These are phyloP conservation scores for Pseudocercospora fuligena DNA, from an alignment of 2,329 filamentous ascomycete genomes.

Conservation along the genomic window DNA sequence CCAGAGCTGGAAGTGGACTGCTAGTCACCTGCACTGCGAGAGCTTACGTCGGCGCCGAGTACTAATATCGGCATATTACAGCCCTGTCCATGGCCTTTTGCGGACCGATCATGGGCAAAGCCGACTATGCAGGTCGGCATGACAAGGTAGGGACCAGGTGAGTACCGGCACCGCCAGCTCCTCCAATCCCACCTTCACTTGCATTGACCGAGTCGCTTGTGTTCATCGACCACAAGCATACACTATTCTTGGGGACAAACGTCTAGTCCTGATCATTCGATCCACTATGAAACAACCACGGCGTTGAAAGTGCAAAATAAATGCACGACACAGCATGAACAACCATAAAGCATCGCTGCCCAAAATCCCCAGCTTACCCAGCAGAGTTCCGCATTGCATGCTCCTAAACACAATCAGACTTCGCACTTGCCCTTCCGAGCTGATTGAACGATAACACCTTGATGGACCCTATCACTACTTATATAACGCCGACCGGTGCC, in stretches of 20 bases:
- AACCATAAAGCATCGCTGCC: background rate
- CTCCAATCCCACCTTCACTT: background rate
- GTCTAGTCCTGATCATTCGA: background rate
- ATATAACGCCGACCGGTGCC: background rate
- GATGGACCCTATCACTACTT: background rate
- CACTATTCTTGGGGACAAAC: background rate
- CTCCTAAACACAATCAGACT: background rate
- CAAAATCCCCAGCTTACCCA: background rate
- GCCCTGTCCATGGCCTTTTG: background rate
- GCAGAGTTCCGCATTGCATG: background rate
- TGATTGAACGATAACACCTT: background rate
- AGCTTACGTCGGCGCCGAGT: background rate
- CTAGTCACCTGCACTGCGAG: too few species aligned
- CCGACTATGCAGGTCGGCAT: background rate
- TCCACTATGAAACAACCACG: background rate
- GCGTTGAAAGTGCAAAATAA: background rate
- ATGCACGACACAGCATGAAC: background rate
- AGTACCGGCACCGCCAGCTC: slow-evolving; percentile 1
- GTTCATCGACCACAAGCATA: background rate
- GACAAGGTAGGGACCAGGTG: background rate
- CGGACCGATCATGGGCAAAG: background rate
- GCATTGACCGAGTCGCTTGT: background rate
- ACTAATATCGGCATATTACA: background rate
- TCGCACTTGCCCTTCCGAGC: background rate
- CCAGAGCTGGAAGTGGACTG: too few species aligned